Evolutionary conservation across 345 rosid species (phyloP).

Genomic region (rapeseed (Brassica napus)): DNA sequence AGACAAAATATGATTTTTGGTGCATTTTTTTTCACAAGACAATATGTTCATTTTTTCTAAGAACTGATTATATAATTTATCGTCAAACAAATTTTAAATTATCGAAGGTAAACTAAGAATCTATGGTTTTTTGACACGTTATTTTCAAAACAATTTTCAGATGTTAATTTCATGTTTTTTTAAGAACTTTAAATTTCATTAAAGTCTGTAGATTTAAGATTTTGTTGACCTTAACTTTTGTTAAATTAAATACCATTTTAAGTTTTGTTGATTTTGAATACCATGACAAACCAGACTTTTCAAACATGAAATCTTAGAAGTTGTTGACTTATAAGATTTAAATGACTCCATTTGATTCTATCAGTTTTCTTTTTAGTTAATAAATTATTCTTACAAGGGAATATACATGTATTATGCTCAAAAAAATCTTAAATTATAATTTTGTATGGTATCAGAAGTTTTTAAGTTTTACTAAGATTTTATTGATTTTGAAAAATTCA

Average conservation of each 20-base stretch:
- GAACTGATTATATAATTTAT: neutral
- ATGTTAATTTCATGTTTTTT: neutral
- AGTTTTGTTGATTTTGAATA: neutral
- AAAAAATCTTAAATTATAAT: too few relatives aligned
- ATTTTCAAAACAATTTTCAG: too few relatives aligned
- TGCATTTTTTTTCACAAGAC: neutral
- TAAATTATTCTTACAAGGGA: neutral
- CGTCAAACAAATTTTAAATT: too few relatives aligned
- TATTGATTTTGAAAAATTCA: too few relatives aligned
- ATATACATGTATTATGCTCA: neutral
- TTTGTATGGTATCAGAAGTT: neutral
- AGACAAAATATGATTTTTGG: neutral
- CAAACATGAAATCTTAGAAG: neutral
- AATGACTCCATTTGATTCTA: neutral
- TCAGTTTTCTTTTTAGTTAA: neutral
- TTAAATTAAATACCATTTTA: neutral
- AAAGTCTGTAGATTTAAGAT: neutral
- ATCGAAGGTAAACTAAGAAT: too few relatives aligned
- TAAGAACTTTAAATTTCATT: too few relatives aligned
- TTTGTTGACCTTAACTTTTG: neutral
- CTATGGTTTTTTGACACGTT: neutral
- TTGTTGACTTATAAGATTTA: neutral
- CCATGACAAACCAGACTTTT: too few relatives aligned
- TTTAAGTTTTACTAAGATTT: neutral
- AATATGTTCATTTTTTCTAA: neutral